Percentiles rank a stretch among this genome's conserved stretches.
Conservation (phyloP, 176 grass and related monocot genomes). For the Carex myosuroides region DNA sequence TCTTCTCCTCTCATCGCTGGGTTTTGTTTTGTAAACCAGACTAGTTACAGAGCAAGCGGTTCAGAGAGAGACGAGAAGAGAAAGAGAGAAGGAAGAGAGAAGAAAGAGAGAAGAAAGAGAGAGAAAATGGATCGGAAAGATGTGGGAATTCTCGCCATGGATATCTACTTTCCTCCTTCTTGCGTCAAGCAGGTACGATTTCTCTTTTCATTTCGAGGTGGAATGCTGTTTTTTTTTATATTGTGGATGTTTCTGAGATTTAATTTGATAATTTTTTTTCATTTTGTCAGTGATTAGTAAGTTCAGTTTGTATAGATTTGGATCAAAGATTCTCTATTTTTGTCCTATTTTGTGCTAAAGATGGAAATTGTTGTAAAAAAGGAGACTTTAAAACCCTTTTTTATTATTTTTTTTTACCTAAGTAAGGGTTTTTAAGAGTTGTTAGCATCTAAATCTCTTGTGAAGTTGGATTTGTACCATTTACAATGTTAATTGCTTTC, state of each 20-base stretch:
- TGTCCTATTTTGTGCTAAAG: neutral
- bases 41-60: neutral
- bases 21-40: neutral
- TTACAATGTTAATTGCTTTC: neutral
- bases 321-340: neutral
- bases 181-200: constrained; percentile 54
- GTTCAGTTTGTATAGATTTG: neutral
- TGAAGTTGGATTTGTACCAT: constrained; percentile 5
- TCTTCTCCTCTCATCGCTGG: too few relatives aligned
- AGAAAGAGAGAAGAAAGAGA: neutral
- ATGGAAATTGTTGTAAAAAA: neutral
- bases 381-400: neutral
- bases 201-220: neutral
- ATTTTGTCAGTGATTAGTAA: neutral
- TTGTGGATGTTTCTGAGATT: neutral
- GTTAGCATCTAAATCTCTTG: neutral
- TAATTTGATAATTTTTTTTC: neutral
- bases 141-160: constrained; percentile 93
- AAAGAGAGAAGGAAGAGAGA: constrained; percentile 1
- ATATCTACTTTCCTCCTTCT: constrained; percentile 85
- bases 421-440: constrained; percentile 13
- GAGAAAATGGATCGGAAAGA: constrained; percentile 54
- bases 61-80: neutral
- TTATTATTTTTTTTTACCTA: neutral
- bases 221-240: neutral